Base-by-base conservation (phyloP, 306 rosid genomes). In the Quercus dentata region DNA sequence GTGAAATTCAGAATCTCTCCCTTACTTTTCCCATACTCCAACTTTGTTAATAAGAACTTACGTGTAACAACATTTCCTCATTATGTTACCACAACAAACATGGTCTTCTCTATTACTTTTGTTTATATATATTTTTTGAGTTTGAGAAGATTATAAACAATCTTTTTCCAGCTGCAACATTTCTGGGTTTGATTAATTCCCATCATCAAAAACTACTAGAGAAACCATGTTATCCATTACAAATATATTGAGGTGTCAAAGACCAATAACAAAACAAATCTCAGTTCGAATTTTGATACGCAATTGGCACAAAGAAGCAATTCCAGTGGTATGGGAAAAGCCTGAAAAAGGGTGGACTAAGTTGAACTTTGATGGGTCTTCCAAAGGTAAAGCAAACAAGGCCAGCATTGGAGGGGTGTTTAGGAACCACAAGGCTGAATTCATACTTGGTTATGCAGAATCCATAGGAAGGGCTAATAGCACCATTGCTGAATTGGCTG, bases 291-390 rank as follows among this genome's bases (percentile, higher is more conserved):
- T 65, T 6, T 52, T 78, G 27, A 25, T 79, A 0, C 86, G 90
- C 71, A 77, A 33, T 77, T 84, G 79, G 49, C 92, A 84, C 52
- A 87, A 83, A 74, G 76, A 86, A 71, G 75, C 87, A 30, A 86
- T 93, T 71, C 93, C 89, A 12, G 95, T 94, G 85, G 57, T 73
- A 74, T 89, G 98, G 97, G 79, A 78, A 35, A 90, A 87, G 74
- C 98, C 97, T n/a, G 76, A 74, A 56, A 62, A 77, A 2, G 97
- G 98, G 25, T 90, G 94, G 88, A 87, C 88, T 13, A 94, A 88
- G 44, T 81, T 94, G 67, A 91, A 94, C 46, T 91, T 91, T 54
- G 94, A 91, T 51, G 97, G 97, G 1, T 93, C 98, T 0, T 91
- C 86, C 41, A 90, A 80, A 31, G 81, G 88, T 0, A 70, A 15